Evolutionary conservation across 2,329 filamentous ascomycete genomes (phyloP).

Genomic region (Fusarium nygamai): DNA sequence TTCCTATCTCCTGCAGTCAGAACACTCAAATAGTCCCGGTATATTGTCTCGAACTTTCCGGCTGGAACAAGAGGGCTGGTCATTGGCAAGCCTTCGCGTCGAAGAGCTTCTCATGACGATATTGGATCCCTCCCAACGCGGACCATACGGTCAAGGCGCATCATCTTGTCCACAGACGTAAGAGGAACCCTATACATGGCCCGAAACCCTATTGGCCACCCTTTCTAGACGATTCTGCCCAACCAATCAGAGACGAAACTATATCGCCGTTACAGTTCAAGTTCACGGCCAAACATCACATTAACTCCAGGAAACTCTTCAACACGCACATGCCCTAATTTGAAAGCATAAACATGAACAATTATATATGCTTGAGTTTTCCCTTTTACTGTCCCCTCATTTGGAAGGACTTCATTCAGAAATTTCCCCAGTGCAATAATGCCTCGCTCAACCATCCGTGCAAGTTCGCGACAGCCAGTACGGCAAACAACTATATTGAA

Average conservation of each 20-base stretch:
- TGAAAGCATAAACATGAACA: rapidly evolving
- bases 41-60: not conserved
- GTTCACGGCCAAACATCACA: not conserved
- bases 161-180: not conserved
- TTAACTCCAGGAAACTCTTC: not conserved
- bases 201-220: not conserved
- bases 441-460: too few species aligned
- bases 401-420: not conserved
- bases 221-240: not conserved
- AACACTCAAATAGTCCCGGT: not conserved
- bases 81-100: not conserved
- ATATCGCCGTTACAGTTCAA: not conserved
- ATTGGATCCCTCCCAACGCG: not conserved
- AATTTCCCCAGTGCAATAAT: not conserved
- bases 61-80: not conserved
- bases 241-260: not conserved
- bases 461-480: not conserved
- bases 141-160: not conserved
- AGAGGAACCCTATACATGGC: rapidly evolving
- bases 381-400: rapidly evolving
- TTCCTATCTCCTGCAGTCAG: too few species aligned
- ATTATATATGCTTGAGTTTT: too few species aligned
- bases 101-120: not conserved
- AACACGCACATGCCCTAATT: not conserved
- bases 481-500: rapidly evolving